A percentile compares a stretch with the other conserved stretches of the same genome.
Conservation (phyloP, 2,329 filamentous ascomycete genomes). For the Hypoxylon sp. region DNA sequence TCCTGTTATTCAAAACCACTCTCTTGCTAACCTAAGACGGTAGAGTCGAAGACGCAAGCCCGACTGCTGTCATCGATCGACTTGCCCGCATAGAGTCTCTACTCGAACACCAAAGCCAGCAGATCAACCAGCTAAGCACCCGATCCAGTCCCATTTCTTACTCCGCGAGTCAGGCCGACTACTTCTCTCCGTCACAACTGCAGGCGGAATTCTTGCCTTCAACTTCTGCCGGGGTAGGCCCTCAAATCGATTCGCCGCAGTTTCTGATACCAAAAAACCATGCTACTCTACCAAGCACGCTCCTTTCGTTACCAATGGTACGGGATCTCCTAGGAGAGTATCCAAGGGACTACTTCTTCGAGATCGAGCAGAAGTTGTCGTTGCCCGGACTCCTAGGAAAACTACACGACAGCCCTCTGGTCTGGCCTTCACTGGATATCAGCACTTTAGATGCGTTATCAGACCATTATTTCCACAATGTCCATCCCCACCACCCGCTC, state of each 20-base stretch:
- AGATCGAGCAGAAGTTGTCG: slow-evolving; percentile 52
- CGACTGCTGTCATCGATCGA: slow-evolving; percentile 54
- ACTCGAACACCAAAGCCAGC: slow-evolving; percentile 51
- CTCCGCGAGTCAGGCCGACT: slow-evolving; percentile 45
- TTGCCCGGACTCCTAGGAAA: slow-evolving; percentile 50
- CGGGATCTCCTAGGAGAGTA: slow-evolving; percentile 52
- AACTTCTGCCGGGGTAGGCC: slow-evolving; percentile 41
- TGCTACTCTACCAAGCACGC: slow-evolving; percentile 51
- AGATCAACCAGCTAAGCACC: slow-evolving; percentile 47
- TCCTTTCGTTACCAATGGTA: slow-evolving; percentile 53
- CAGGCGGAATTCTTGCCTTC: slow-evolving; percentile 43
- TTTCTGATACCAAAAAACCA: slow-evolving; percentile 55
- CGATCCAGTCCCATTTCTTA: slow-evolving; percentile 45
- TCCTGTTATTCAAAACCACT: slow-evolving; percentile 1
- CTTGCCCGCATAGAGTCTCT: slow-evolving; percentile 55
- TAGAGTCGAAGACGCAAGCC: slow-evolving; percentile 53
- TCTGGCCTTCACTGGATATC: slow-evolving; percentile 49
- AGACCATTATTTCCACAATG: slow-evolving; percentile 52
- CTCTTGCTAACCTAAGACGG: slow-evolving; percentile 20
- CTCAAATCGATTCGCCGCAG: slow-evolving; percentile 50
- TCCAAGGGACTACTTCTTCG: slow-evolving; percentile 52
- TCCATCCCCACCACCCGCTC: slow-evolving; percentile 54
- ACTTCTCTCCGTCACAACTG: slow-evolving; percentile 41
- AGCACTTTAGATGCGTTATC: slow-evolving; percentile 47
- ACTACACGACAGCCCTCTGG: slow-evolving; percentile 43